Evolutionary conservation across 139 green algal genomes (phyloP), one percentile per base, ranked within the genome.

Genomic region (Chlamydomonas sphaeroides): DNA sequence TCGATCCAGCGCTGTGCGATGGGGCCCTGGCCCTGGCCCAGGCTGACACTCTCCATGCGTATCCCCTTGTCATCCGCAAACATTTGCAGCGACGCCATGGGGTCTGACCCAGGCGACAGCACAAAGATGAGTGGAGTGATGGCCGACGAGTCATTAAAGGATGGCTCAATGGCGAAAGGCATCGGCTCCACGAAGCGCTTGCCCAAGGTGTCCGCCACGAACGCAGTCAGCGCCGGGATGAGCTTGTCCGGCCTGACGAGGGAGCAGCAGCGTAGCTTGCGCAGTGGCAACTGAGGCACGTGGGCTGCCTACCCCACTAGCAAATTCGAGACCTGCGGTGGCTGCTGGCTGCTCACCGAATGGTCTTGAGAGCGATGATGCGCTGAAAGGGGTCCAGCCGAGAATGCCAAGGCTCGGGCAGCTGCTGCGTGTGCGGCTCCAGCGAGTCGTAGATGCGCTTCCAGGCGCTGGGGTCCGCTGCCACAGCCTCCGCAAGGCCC

Each of bases 21-120:
- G 38, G 93, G 93, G 30, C 92, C 93, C 84, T 97, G 93, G 15
- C 93, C 93, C 89, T 97, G 93, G 7, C 93, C 93, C 63, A 97
- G 82, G 33, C 84, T 92, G n/a, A 97, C 93, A 67, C 65, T 79
- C 88, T 95, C 91, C 42, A 95, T 92, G 25, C 89, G 78, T 21
- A 92, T 78, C 49, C 85, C 86, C 81, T 89, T 87, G 59, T 96
- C 92, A 36, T 94, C 90, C 49, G 93, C 93, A 86, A 97, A 97
- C 85, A 91, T 94, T 26, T 96, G 86, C 69, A 97, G 85, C 5
- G 84, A 78, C 5, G 92, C 92, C 93, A 96, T 97, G 38, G 94
- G 94, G 77, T 97, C 94, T 6, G 89, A 91, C 4, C 94, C 93
- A 17, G 91, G 78, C 0, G 89, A 95, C 49, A 97, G 89, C 56